Percentiles rank a stretch among this genome's conserved stretches.
Conservation (phyloP, 805 yeast species). For the Lipomyces mesembrius region DNA sequence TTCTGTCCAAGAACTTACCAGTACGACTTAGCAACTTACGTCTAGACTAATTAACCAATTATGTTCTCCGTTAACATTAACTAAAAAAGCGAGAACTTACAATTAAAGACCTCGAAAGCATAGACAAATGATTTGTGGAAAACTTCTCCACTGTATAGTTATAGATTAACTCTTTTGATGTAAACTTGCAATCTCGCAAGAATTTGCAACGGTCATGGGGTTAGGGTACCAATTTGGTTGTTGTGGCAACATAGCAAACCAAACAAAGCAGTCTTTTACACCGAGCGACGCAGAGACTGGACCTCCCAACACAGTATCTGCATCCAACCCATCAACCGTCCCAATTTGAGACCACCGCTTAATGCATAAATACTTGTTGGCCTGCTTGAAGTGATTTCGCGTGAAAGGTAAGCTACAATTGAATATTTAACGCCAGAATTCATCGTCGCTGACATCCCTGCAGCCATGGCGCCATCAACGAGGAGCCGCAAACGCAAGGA, state of each 20-base stretch:
- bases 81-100: too few relatives aligned
- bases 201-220: not conserved
- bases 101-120: too few relatives aligned
- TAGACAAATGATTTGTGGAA: too few relatives aligned
- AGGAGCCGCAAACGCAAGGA: constrained; percentile 12
- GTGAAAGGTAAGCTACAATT: not conserved
- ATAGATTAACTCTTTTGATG: too few relatives aligned
- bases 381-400: not conserved
- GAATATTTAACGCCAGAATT: not conserved
- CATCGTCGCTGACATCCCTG: not conserved
- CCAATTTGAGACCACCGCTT: not conserved
- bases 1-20: too few relatives aligned
- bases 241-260: constrained; percentile 1
- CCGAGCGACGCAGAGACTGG: not conserved
- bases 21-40: too few relatives aligned
- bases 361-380: not conserved
- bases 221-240: not conserved
- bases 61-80: too few relatives aligned
- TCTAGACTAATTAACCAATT: too few relatives aligned
- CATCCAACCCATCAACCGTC: not conserved
- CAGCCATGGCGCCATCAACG: constrained; percentile 12
- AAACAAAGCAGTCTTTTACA: not conserved
- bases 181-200: too few relatives aligned
- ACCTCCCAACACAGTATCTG: not conserved
- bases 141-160: too few relatives aligned